Percentiles rank a stretch among this genome's conserved stretches.
Conservation (phyloP, 179 eudicot genomes). For the Beta macrorhiza region DNA sequence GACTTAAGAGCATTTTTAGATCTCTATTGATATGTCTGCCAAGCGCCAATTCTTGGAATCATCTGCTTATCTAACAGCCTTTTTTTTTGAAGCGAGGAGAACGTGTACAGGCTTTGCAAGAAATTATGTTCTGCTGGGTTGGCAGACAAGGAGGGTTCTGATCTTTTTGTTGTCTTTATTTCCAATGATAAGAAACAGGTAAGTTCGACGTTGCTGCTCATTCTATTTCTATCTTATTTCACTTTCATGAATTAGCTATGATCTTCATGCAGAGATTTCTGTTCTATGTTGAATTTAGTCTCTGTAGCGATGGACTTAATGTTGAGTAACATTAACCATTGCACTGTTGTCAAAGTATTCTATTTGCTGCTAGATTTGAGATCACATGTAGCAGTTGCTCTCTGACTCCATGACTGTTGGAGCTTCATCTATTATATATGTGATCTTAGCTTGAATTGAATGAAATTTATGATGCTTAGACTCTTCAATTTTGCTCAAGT, state of each 20-base stretch:
- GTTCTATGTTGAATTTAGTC: neutral
- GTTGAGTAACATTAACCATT: neutral
- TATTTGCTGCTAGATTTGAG: neutral
- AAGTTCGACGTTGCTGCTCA: slow-evolving; percentile 22
- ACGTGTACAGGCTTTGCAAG: slow-evolving; percentile 76
- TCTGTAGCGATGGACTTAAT: neutral
- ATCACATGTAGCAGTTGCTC: neutral
- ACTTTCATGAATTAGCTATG: neutral
- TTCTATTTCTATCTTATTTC: neutral
- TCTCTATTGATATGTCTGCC: neutral
- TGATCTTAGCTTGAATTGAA: neutral
- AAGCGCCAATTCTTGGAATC: neutral
- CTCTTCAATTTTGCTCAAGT: neutral
- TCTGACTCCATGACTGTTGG: neutral
- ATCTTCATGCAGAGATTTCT: neutral
- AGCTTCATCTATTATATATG: neutral
- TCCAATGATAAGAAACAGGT: slow-evolving; percentile 91
- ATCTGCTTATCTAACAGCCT: slow-evolving; percentile 4
- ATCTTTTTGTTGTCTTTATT: slow-evolving; percentile 74
- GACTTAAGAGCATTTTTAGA: neutral
- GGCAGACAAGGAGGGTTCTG: slow-evolving; percentile 59
- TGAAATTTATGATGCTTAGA: neutral
- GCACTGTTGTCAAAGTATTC: neutral
- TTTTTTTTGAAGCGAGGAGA: slow-evolving; percentile 67
- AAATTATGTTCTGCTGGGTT: slow-evolving; percentile 50